Evolutionary conservation across 2,329 filamentous ascomycete genomes (phyloP).

Genomic region (Diaporthe batatas): DNA sequence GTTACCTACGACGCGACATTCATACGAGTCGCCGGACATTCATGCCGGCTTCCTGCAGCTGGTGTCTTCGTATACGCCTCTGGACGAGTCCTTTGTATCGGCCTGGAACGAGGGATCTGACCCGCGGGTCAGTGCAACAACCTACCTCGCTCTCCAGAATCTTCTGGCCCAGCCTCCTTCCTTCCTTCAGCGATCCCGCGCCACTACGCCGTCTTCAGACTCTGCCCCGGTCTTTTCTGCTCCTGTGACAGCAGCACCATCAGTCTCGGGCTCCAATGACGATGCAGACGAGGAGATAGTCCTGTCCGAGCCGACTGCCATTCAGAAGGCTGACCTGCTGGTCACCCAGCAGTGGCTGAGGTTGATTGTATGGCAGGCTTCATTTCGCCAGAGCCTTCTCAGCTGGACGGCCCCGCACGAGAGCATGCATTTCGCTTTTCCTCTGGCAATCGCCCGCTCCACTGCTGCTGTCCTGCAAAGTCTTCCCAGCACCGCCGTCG

Average conservation of each 20-base stretch:
- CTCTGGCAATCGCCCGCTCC: conserved; percentile 72
- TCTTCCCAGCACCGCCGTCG: conserved; percentile 57
- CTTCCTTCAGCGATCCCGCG: conserved; percentile 47
- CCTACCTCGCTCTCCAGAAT: conserved; percentile 53
- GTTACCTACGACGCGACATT: conserved; percentile 64
- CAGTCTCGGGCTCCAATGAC: conserved; percentile 36
- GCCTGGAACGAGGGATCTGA: conserved; percentile 72
- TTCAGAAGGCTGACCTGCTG: conserved; percentile 76
- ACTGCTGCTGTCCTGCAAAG: conserved; percentile 60
- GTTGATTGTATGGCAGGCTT: conserved; percentile 80
- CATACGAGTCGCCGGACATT: conserved; percentile 65
- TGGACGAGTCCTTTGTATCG: conserved; percentile 73
- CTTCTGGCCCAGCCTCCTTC: conserved; percentile 51
- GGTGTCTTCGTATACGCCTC: conserved; percentile 71
- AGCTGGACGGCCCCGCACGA: conserved; percentile 70
- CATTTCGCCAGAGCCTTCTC: conserved; percentile 74
- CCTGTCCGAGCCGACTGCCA: conserved; percentile 67
- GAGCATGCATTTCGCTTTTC: conserved; percentile 73
- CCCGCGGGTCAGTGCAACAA: conserved; percentile 51
- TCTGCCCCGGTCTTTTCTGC: conserved; percentile 45
- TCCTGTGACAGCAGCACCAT: conserved; percentile 37
- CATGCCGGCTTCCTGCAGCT: conserved; percentile 71
- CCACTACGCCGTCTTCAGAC: conserved; percentile 46
- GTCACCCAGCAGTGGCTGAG: conserved; percentile 79
- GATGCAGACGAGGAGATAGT: conserved; percentile 62